Percentiles rank a stretch among this genome's conserved stretches.
phyloP scores from a whole-genome alignment of 306 rosid species.

The Elaeagnus macrophylla region DNA sequence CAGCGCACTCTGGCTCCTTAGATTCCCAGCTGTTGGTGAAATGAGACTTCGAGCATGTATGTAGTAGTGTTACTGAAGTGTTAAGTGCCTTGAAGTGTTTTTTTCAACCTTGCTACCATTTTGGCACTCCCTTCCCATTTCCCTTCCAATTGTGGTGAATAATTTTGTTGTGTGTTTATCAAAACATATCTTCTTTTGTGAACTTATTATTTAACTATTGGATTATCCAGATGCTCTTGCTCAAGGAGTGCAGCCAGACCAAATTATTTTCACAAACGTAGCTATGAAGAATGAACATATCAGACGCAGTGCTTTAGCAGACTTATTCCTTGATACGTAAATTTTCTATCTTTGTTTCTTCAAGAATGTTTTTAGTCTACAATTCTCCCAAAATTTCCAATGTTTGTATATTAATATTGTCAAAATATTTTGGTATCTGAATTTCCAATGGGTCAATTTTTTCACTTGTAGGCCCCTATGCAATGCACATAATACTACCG shows the following conservation, averaged over 20 bases:
- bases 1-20: conserved; percentile 92
- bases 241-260: conserved; percentile 69
- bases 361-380: too few relatives aligned
- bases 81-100: neutral
- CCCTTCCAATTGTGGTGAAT: too few relatives aligned
- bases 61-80: conserved; percentile 44
- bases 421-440: too few relatives aligned
- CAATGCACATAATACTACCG: conserved; percentile 94
- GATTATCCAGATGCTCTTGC: conserved; percentile 64
- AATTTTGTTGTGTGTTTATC: too few relatives aligned
- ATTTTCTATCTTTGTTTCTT: neutral
- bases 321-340: conserved; percentile 84
- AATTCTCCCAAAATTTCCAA: too few relatives aligned
- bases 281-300: conserved; percentile 92
- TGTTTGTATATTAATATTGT: too few relatives aligned
- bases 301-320: conserved; percentile 84
- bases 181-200: too few relatives aligned
- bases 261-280: conserved; percentile 90
- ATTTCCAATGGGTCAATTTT: too few relatives aligned
- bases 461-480: conserved; percentile 53
- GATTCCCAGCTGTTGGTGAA: conserved; percentile 95
- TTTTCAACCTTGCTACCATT: too few relatives aligned
- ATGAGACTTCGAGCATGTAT: conserved; percentile 71
- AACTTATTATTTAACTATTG: too few relatives aligned
- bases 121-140: too few relatives aligned